Conservation (phyloP, 164 flowering plant genomes). For the Macadamia integrifolia region DNA sequence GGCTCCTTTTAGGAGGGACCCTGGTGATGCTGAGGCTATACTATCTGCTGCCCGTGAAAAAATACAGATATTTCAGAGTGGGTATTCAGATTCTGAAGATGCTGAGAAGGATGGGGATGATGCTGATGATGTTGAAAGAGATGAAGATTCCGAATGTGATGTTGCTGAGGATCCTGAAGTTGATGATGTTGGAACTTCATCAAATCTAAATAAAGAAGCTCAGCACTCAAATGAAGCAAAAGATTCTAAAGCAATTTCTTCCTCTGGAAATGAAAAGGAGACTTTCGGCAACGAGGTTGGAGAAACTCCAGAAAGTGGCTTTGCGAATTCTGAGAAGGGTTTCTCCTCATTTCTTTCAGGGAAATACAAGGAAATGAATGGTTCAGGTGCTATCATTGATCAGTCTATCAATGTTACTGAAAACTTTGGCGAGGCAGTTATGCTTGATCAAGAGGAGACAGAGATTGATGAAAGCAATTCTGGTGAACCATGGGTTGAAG, state of each 20-base stretch:
- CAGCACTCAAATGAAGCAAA: slow-evolving; percentile 15
- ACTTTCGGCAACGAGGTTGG: slow-evolving; percentile 12
- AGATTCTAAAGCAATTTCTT: slow-evolving; percentile 7
- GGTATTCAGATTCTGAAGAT: slow-evolving; percentile 54
- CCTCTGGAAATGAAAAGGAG: slow-evolving; percentile 31
- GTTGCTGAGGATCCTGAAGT: slow-evolving; percentile 69
- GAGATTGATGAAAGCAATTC: slow-evolving; percentile 69
- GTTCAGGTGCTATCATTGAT: slow-evolving; percentile 20
- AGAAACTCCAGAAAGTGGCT: slow-evolving; percentile 25
- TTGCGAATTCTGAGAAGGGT: slow-evolving; percentile 20
- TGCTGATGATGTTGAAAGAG: slow-evolving; percentile 65
- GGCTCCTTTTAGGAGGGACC: slow-evolving; percentile 67
- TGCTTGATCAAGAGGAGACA: slow-evolving; percentile 39
- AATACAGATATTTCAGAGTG: slow-evolving; percentile 55
- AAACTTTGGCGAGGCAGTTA: slow-evolving; percentile 13
- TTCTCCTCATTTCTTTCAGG: slow-evolving; percentile 24
- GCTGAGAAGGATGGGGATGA: slow-evolving; percentile 43
- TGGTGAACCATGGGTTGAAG: slow-evolving; percentile 89
- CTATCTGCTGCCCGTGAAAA: slow-evolving; percentile 70
- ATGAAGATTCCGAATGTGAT: slow-evolving; percentile 80
- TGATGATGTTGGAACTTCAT: slow-evolving; percentile 42
- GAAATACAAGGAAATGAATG: slow-evolving; percentile 24
- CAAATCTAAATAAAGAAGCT: slow-evolving; percentile 24
- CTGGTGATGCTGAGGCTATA: slow-evolving; percentile 69
- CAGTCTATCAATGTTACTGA: slow-evolving; percentile 24